Evolutionary conservation across 208 protist genomes (phyloP), one percentile per base, ranked within the genome.

Genomic region (Crithidia acanthocephali): DNA sequence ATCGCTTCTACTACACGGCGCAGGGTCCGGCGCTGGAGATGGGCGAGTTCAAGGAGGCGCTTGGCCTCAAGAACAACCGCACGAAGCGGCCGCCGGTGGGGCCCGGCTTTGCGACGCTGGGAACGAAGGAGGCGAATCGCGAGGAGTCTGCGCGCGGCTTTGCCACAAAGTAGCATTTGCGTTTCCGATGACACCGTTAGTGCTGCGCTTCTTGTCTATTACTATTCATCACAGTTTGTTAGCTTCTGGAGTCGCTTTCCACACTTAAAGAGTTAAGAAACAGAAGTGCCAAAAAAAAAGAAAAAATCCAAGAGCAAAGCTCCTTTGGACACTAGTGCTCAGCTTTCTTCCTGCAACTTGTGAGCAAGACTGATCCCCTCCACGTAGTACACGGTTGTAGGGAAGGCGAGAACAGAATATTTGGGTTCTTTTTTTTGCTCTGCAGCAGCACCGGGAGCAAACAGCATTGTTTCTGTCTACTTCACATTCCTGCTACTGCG

Each of bases 21-120:
- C 81, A 91, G 47, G 91, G 91, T 0, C 84, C 91, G 6, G 91
- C 91, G 33, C 74, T 96, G 44, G 88, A 94, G 73, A 82, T 91
- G 40, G 91, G 91, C 64, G 88, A 91, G 75, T 76, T 96, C 40
- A 96, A 96, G 80, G 88, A 96, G 68, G 86, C 91, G 23, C 69
- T 96, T 20, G 91, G 91, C n/a, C 81, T 96, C 32, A 96, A 96
- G 68, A 74, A 88, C 65, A 96, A 96, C 66, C 81, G 91, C 40
- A 68, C 72, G 33, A 82, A 76, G 57, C 58, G 74, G 28, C 85
- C 85, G 28, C 80, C 85, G 23, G 58, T 84, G 16, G 88, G 76
- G 0, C 72, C 80, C 8, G 91, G 91, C 15, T 96, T 89, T 72
- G 86, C 84, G 1, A 96, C 91, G 20, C 68, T 96, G 32, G 91